Evolutionary conservation across 1,284 basidiomycete species (phyloP).

Genomic region (Ganoderma resinaceum): DNA sequence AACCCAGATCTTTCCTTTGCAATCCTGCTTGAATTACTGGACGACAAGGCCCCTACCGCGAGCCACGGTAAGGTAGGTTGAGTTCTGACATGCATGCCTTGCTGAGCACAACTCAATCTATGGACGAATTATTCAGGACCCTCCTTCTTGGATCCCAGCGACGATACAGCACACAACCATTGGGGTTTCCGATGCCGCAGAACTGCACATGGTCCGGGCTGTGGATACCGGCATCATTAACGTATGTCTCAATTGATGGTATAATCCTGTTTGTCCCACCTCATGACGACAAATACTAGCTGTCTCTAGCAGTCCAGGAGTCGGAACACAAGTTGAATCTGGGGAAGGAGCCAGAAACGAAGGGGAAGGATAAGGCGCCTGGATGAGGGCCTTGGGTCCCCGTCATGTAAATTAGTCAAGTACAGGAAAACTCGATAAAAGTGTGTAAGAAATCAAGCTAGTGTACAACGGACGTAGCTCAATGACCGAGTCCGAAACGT

Average conservation of each 20-base stretch:
- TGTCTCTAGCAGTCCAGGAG: constrained; percentile 82
- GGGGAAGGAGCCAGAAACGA: constrained; percentile 37
- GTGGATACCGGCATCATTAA: constrained; percentile 90
- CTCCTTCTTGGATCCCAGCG: constrained; percentile 81
- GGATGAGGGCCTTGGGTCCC: constrained; percentile 10
- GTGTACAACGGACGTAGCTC: constrained; percentile 33
- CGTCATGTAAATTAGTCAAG: not conserved
- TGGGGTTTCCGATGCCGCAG: constrained; percentile 63
- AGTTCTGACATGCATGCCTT: not conserved
- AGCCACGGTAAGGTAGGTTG: constrained; percentile 58
- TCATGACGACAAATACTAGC: constrained; percentile 45
- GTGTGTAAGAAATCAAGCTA: constrained; percentile 17
- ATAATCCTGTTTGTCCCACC: not conserved
- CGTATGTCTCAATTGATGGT: constrained; percentile 50
- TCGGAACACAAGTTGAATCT: constrained; percentile 67
- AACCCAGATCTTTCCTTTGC: constrained; percentile 77
- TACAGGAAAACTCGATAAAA: constrained; percentile 11
- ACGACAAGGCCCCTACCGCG: constrained; percentile 66
- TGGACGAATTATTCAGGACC: constrained; percentile 49
- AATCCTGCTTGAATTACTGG: constrained; percentile 82
- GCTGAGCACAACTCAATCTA: not conserved
- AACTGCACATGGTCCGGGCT: constrained; percentile 74
- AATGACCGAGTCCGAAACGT: constrained; percentile 31
- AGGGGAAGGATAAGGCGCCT: constrained; percentile 41
- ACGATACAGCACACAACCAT: constrained; percentile 67